phyloP scores from a whole-genome alignment of 1,284 basidiomycete species.

The Apiotrichum akiyoshidainum region DNA sequence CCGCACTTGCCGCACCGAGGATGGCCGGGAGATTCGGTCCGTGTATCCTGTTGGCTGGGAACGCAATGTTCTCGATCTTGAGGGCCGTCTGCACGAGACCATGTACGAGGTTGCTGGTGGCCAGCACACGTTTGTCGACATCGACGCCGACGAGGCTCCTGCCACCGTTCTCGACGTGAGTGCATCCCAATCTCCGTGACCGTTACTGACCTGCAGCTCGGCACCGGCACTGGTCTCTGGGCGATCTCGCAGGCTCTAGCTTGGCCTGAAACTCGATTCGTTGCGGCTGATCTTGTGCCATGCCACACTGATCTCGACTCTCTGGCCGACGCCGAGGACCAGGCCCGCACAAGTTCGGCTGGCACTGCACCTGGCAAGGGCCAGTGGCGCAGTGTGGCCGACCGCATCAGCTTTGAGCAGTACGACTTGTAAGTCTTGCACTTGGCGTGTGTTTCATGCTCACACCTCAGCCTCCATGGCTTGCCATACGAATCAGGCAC shows the following conservation, averaged over 20 bases:
- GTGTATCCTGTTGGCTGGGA: constrained; percentile 47
- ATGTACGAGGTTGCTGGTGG: constrained; percentile 37
- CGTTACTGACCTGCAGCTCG: constrained; percentile 28
- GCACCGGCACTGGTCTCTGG: constrained; percentile 48
- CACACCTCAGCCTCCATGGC: constrained; percentile 32
- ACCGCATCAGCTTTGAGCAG: constrained; percentile 41
- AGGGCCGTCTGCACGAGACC: constrained; percentile 45
- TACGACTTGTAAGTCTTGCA: constrained; percentile 42
- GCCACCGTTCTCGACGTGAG: constrained; percentile 46
- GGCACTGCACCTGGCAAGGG: constrained; percentile 23
- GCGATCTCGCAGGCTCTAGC: constrained; percentile 43
- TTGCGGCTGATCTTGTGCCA: constrained; percentile 44
- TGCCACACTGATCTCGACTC: constrained; percentile 37
- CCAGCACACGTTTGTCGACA: constrained; percentile 36
- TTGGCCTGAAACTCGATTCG: constrained; percentile 40
- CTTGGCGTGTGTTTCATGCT: background rate
- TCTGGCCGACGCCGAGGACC: constrained; percentile 25
- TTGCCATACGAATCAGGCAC: constrained; percentile 47
- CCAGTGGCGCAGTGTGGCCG: constrained; percentile 38
- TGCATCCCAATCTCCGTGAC: background rate
- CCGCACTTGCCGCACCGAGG: constrained; percentile 10
- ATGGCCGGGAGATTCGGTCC: constrained; percentile 13
- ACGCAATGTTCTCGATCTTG: constrained; percentile 44
- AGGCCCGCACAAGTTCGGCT: constrained; percentile 18
- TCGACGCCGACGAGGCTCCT: constrained; percentile 21